Conservation (phyloP, 805 yeast genomes). For the Saccharomycopsis capsularis region DNA sequence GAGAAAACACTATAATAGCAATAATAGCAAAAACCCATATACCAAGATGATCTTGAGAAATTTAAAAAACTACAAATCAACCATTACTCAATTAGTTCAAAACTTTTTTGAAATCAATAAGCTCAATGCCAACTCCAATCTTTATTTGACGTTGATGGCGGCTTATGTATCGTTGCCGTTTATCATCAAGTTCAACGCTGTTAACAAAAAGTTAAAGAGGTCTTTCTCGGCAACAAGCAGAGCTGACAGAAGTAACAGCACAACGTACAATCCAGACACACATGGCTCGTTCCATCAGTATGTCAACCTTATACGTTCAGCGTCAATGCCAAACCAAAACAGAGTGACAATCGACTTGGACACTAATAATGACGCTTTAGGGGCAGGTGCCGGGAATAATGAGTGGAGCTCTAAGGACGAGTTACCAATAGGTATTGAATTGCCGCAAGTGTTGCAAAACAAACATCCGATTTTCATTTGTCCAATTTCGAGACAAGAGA, state of each 20-base stretch:
- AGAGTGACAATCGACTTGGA: background rate
- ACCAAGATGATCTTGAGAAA: conserved; percentile 6
- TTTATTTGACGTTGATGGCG: conserved; percentile 8
- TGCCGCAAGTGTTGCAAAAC: conserved; percentile 43
- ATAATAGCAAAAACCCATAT: conserved; percentile 1
- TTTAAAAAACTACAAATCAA: conserved; percentile 8
- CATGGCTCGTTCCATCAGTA: background rate
- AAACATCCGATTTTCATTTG: conserved; percentile 66
- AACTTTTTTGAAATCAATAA: conserved; percentile 13
- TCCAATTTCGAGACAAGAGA: conserved; percentile 63
- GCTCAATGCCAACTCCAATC: conserved; percentile 6
- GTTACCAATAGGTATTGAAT: conserved; percentile 52
- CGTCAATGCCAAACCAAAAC: background rate
- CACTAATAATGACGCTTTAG: background rate
- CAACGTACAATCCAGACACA: background rate
- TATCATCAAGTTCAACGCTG: conserved; percentile 17
- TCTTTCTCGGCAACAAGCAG: conserved; percentile 1
- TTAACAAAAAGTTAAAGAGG: conserved; percentile 13
- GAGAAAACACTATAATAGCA: background rate
- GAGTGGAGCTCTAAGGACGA: conserved; percentile 34
- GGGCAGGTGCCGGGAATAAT: background rate
- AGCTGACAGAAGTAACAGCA: background rate
- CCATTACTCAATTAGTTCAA: conserved; percentile 4
- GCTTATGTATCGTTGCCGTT: conserved; percentile 14
- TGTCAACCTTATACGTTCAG: background rate